Evolutionary conservation across 2,329 filamentous ascomycete genomes (phyloP), one percentile per base, ranked within the genome.

Genomic region (Botrytis hyacinthi): DNA sequence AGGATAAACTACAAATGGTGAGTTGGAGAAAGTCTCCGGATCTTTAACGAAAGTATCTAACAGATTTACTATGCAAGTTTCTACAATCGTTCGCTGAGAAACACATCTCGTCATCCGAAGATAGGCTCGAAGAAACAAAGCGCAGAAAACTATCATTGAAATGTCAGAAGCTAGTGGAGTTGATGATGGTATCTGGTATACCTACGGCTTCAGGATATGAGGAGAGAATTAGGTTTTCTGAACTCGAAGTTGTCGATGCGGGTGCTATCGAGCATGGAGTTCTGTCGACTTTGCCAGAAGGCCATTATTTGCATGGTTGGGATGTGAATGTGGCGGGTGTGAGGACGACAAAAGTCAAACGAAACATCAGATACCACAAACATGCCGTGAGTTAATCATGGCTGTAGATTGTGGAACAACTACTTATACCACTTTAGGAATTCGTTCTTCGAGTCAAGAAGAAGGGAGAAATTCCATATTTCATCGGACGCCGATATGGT

Each of bases 171-270:
- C 85, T 99, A 73, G 93, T 99, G 18, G 96, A 99, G 86, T 86
- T 99, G 75, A 99, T 99, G 96, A 98, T 99, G 94, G 96, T 99
- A 14, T 98, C 95, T 12, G 96, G 96, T 54, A 92, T 99, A 73
- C 93, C 93, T 48, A 99, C 96, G 1, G 94, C 96, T 6, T 98
- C 95, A 7, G 96, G 96, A 3, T 99, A 98, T 81, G 96, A 99
- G 83, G 96, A 99, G 85, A 90, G 96, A 73, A 98, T 99, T 80
- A 90, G 94, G 69, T 99, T 99, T 81, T 94, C 94, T 1, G 96
- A 99, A 83, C 92, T 99, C 84, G 96, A 99, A 81, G 94, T 98
- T 37, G 94, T 99, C 42, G 96, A 99, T 80, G 90, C 94, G 76
- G 93, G 94, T 72, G 95, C 96, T 61, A 97, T 97, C 80, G 95